A percentile compares a stretch with the other conserved stretches of the same genome.
Evolutionary conservation across 257 asterid genomes (phyloP).

Genomic region (Osmanthus fragrans): DNA sequence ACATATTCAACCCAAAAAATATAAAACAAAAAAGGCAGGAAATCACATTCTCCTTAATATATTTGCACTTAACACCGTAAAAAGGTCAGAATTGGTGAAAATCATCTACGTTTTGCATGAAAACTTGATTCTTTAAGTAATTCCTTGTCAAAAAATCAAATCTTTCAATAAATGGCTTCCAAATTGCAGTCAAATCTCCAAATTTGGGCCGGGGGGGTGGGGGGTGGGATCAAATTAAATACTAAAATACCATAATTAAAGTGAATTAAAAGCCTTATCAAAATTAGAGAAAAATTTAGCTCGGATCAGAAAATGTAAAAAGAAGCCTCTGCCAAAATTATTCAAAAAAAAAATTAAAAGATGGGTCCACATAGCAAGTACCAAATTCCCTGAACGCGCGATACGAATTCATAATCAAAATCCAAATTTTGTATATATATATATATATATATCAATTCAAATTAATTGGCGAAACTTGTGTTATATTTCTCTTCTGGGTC

Average conservation of each 20-base stretch:
- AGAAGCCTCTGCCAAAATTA: slow-evolving; percentile 17
- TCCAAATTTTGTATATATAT: not conserved
- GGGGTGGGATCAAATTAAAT: slow-evolving; percentile 29
- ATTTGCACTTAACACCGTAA: not conserved
- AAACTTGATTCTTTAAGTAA: not conserved
- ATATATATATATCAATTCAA: slow-evolving; percentile 6
- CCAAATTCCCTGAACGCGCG: slow-evolving; percentile 6
- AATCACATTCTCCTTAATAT: slow-evolving; percentile 8
- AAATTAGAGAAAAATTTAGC: slow-evolving; percentile 15
- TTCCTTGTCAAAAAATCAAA: slow-evolving; percentile 8
- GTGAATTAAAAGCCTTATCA: slow-evolving; percentile 12
- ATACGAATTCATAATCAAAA: slow-evolving; percentile 30
- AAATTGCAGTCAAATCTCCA: slow-evolving; percentile 26
- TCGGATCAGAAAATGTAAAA: slow-evolving; percentile 19
- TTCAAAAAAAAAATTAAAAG: slow-evolving; percentile 14
- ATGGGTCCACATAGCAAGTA: slow-evolving; percentile 33
- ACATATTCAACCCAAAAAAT: not conserved
- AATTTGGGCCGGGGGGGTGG: slow-evolving; percentile 24
- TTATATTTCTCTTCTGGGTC: slow-evolving; percentile 17
- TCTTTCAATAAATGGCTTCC: slow-evolving; percentile 18
- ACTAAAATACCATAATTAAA: slow-evolving; percentile 29
- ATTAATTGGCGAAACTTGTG: slow-evolving; percentile 15
- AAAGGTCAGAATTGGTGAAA: slow-evolving; percentile 11
- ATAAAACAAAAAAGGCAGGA: not conserved
- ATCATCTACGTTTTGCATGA: slow-evolving; percentile 10